Evolutionary conservation across 2,329 filamentous ascomycete genomes (phyloP).

Genomic region (Fusarium redolens): DNA sequence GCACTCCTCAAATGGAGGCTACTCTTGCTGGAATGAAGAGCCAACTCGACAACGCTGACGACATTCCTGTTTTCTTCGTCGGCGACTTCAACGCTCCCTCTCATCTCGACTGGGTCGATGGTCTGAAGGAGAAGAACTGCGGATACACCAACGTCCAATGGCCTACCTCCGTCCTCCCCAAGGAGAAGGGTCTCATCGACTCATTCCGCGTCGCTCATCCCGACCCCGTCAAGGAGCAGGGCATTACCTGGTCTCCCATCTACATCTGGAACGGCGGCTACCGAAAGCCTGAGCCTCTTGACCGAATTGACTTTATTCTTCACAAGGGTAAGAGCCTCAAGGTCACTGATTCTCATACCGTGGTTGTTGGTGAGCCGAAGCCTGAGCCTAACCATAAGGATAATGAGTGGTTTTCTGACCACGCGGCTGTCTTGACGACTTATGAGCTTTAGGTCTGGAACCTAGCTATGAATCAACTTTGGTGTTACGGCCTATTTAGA

Average conservation of each 20-base stretch:
- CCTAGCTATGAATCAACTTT: neutral
- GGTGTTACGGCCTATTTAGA: neutral
- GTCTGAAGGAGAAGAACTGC: constrained; percentile 50
- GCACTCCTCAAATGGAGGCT: constrained; percentile 52
- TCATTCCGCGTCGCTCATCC: constrained; percentile 53
- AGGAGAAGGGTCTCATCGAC: constrained; percentile 53
- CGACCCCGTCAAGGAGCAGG: constrained; percentile 49
- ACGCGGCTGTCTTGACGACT: constrained; percentile 49
- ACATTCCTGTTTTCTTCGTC: constrained; percentile 51
- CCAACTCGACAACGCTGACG: constrained; percentile 47
- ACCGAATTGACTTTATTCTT: constrained; percentile 58
- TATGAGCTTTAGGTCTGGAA: constrained; percentile 39
- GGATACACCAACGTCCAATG: constrained; percentile 50
- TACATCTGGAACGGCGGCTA: constrained; percentile 48
- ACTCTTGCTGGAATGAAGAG: constrained; percentile 50
- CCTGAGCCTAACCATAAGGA: constrained; percentile 49
- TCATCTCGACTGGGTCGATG: constrained; percentile 55
- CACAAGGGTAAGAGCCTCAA: constrained; percentile 50
- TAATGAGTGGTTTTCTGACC: constrained; percentile 58
- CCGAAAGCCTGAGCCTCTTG: constrained; percentile 54
- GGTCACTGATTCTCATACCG: constrained; percentile 45
- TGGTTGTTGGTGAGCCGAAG: constrained; percentile 51
- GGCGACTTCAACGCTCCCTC: constrained; percentile 59
- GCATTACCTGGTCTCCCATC: constrained; percentile 56
- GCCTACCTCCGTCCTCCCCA: constrained; percentile 53